Base-by-base conservation (phyloP, 140 eudicot species). In the Anethum foeniculum region DNA sequence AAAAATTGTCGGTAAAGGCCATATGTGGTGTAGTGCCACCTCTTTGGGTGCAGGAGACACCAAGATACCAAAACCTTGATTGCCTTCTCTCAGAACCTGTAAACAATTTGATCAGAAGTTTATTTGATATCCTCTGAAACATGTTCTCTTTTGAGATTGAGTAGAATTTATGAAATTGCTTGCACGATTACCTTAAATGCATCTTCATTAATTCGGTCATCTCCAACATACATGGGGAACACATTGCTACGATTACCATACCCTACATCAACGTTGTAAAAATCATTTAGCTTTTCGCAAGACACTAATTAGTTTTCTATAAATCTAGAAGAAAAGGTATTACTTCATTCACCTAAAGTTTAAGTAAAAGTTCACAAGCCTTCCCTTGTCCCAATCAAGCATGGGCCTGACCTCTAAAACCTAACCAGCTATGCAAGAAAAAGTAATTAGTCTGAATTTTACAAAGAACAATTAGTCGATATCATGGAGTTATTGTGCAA, bases 181-280 rank as follows among this genome's bases (percentile, higher is more conserved):
- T 54, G 41, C 52, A 47, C 5, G 16, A 39, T 77, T 92, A 94
- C 98, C 98, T 94, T 92, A 62, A 92, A 92, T 79, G 98, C 98
- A 84, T 92, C 98, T 86, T 94, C 97, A 77, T 94, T 97, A 13
- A 96, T 90, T 60, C 91, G 92, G 80, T 94, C 98, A 84, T 94
- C 98, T 52, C 98, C 97, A 51, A 90, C 86, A 71, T 94, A 92
- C 65, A 92, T 92, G 27, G 98, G 97, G 75, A 94, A 88, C 79
- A 94, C 95, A 82, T 90, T 93, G 6, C 89, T 88, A 25, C 90
- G 83, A 82, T 94, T 85, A 71, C 85, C 87, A 32, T 92, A 88
- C 8, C 97, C 98, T 93, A 76, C 85, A 89, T 65, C 60, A 87
- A 56, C 44, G 79, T 47, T 25, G 25, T 14, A 49, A 58, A 62